Evolutionary conservation across 1,284 basidiomycete genomes (phyloP).

Genomic region (Cystobasidiaceae sp.): DNA sequence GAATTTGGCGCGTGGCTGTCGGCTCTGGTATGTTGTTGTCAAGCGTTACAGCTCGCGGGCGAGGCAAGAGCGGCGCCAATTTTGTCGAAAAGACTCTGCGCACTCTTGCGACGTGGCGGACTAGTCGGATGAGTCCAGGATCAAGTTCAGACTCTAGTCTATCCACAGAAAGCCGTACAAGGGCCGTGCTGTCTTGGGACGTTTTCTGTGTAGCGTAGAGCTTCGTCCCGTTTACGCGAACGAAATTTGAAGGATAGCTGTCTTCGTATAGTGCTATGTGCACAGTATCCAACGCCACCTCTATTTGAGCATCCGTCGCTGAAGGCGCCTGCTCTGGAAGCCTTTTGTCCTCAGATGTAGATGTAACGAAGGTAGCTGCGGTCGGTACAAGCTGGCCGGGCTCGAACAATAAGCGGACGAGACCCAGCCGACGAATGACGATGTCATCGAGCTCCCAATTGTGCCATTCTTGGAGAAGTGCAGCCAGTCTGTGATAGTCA

Average conservation of each 20-base stretch:
- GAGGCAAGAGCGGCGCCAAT: constrained; percentile 14
- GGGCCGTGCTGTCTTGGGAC: neutral
- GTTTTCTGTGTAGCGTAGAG: neutral
- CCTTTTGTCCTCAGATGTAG: too few relatives aligned
- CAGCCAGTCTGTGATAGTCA: constrained; percentile 1
- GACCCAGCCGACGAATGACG: constrained; percentile 21
- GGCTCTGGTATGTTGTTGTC: neutral
- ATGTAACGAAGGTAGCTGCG: too few relatives aligned
- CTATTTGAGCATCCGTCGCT: too few relatives aligned
- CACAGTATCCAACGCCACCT: too few relatives aligned
- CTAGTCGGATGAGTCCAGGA: constrained; percentile 8
- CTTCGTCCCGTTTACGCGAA: too few relatives aligned
- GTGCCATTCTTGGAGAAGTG: constrained; percentile 31
- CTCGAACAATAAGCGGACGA: constrained; percentile 25
- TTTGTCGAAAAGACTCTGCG: neutral
- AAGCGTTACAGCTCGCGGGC: neutral
- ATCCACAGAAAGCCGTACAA: constrained; percentile 3
- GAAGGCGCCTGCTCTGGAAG: too few relatives aligned
- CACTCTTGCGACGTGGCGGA: constrained; percentile 15
- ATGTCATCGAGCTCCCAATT: constrained; percentile 35
- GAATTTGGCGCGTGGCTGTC: neutral
- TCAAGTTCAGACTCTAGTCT: neutral
- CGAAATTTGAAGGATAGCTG: too few relatives aligned
- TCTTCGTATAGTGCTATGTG: too few relatives aligned
- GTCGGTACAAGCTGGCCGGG: neutral